These are phyloP conservation scores for Colletotrichum sp. DNA, from an alignment of 2,329 filamentous ascomycete species.

Conservation along the genomic window DNA sequence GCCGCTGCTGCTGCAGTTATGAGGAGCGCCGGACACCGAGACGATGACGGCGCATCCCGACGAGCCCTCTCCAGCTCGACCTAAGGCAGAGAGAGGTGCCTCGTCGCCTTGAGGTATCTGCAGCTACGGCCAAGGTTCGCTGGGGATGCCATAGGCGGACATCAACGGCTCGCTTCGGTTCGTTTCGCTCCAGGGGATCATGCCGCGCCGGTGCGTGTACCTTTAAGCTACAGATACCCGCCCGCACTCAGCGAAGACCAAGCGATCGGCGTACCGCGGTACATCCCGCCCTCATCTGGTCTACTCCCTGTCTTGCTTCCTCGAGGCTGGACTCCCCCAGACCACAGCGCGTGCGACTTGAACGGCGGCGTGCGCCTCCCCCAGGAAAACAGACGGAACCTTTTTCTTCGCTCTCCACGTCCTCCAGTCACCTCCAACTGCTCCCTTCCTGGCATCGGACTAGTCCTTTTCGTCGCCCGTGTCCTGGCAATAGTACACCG, in stretches of 20 bases:
- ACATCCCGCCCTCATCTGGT: background rate
- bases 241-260: background rate
- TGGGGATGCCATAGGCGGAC: constrained; percentile 6
- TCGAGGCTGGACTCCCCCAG: constrained; percentile 1
- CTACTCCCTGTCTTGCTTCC: constrained; percentile 12
- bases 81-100: background rate
- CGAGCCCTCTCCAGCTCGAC: background rate
- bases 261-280: background rate
- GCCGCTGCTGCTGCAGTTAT: background rate
- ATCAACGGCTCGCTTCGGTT: constrained; percentile 19
- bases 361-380: constrained; percentile 10
- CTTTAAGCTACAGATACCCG: background rate
- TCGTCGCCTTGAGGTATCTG: background rate
- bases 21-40: background rate
- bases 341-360: constrained; percentile 3
- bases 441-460: background rate
- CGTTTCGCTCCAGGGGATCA: constrained; percentile 6
- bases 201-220: background rate
- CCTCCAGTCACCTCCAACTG: background rate
- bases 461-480: background rate
- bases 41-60: background rate
- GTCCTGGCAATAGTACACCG: background rate
- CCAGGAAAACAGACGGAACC: background rate
- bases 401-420: background rate
- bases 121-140: background rate